Base-by-base conservation (phyloP, 2,329 filamentous ascomycete species). In the Paraconiothyrium brasiliense region DNA sequence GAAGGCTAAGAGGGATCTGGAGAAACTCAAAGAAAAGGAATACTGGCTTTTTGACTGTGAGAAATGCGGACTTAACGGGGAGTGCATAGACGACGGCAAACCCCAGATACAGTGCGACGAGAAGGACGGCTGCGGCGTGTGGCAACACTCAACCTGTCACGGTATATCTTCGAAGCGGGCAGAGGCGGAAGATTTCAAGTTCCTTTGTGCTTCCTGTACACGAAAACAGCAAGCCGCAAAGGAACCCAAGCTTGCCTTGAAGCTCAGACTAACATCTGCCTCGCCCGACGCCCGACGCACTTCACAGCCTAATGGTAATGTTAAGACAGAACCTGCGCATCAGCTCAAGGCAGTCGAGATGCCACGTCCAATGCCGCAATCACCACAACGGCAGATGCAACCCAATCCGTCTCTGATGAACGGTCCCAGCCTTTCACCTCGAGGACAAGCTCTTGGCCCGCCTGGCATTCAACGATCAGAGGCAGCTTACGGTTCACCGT, bases 121-220 rank as follows among this genome's bases (percentile, higher is more conserved):
- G 39, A 46, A 47, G n/a, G 54, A 56, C 37, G 89, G 85, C 68
- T 99, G 95, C 83, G 96, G 90, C 74, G 90, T 97, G 51, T 99
- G 95, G 95, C 94, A 98, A 76, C 95, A 99, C 75, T 97, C 93
- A 83, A 92, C 91, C 71, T 99, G 95, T 74, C 86, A 97, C 62
- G 90, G 90, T 44, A 91, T 98, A 65, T 86, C 87, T 49, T 87
- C 96, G 70, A 82, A 86, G 62, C 91, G 94, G 64, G 94, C 93
- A 0, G 94, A 97, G 66, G 93, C 93, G 0, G 94, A 97, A 66
- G 92, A 96, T 67, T 98, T 98, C 72, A 89, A 92, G 63, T 97
- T 97, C 73, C 79, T 97, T 66, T 98, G 94, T 80, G 82, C 82
- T 37, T 88, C 90, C 51, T 99, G 95, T 81, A 88, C 87, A 69